Base-by-base conservation (phyloP, 2,329 filamentous ascomycete species). In the Grosmannia huntii region DNA sequence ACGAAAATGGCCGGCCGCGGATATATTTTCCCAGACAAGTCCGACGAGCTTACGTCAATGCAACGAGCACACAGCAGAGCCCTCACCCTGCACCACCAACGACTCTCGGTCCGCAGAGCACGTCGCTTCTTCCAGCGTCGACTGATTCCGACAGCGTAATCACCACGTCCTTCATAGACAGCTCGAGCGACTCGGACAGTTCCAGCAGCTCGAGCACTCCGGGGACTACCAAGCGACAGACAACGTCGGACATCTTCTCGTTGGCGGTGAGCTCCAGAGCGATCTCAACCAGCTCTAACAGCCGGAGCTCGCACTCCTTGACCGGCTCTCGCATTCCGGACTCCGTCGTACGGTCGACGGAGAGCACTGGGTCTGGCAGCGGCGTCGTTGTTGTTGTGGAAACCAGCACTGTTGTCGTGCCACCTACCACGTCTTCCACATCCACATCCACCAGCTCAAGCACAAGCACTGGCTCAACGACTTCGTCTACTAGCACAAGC, bases 1-100 rank as follows among this genome's bases (percentile, higher is more conserved):
- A 76, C 57, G 53, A 53, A 9, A 69, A 75, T 38, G 59, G 52
- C 41, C 70, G 71, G 61, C 79, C 79, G 21, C 76, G 73, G 66
- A 79, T 81, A 65, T 83, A 82, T 67, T 83, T 78, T 62, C 81
- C 81, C 14, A 73, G 76, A 58, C 73, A 81, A 50, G 72, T 83
- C 64, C 82, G 77, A 70, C 75, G 79, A 57, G 71, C 77, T 60
- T 71, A 75, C 57, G 64, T 65, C 60, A 79, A 79, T 65, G 68
- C 66, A 16, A 76, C 75, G n/a, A 66, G 68, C 60, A 71, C 71
- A 48, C 66, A 66, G 56, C 57, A 64, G 31, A 64, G 62, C 54
- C 64, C 66, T n/a, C 64, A 66, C 41, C 31, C 61, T 12, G 55
- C 66, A 49, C 64, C 64, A 48, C 62, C 66, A 46, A 62, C 65